Base-by-base conservation (phyloP, 2,329 filamentous ascomycete genomes). In the Microcyclospora pomicola region DNA sequence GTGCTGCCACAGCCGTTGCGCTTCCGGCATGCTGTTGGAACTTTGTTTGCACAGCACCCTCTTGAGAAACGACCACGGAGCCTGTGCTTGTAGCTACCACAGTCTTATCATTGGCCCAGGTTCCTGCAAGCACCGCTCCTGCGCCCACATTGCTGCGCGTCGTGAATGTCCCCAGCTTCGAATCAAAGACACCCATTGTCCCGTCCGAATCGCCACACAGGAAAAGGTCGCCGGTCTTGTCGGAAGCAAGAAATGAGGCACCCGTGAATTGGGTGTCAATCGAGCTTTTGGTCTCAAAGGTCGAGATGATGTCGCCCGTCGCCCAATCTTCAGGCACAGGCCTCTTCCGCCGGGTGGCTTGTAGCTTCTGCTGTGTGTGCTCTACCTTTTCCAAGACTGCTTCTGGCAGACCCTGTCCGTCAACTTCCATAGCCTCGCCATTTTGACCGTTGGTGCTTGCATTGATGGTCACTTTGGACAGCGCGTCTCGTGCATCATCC, bases 351-450 rank as follows among this genome's bases (percentile, higher is more conserved):
- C 91, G 82, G 34, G 81, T 81, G 58, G 85, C 84, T 41, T 83
- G 91, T 41, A 96, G 71, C 82, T 73, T 73, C 58, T 81, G 71
- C 56, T 94, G 83, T 52, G 82, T 82, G 58, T 77, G 76, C 44
- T 93, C 82, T 36, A 98, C 77, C 53, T 78, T 77, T 38, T 73
- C 73, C 14, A 75, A 67, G 35, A 95, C 66, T 11, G 72, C 72
- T 33, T 82, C 77, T 2, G 87, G 77, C 27, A 98, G 67, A 15
- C 73, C 75, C 50, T 86, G 76, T 38, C 72, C 76, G 58, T 98
- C 91, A 13, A 98, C 78, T 48, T 91, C 83, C 91, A 98, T 98
- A 13, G 80, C 80, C 59, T 96, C 91, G 19, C 79, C 82, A 50
- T 75, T 62, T 39, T 62, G 60, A 45, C 59, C 60, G 41, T 57